Conservation (phyloP, 495 filamentous ascomycete genomes). For the Aspergillus cristatus region DNA sequence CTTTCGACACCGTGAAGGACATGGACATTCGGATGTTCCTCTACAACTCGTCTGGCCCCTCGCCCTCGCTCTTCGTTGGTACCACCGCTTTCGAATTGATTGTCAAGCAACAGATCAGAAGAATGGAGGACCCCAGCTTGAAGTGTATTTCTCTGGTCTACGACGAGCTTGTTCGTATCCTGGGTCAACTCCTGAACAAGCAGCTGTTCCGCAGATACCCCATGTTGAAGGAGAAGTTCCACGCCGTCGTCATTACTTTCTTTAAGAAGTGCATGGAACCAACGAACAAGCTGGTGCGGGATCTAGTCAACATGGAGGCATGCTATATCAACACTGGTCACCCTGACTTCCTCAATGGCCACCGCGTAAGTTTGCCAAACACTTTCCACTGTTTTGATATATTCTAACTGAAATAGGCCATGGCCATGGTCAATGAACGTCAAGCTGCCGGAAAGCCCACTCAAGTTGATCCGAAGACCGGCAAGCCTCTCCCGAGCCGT, state of each 20-base stretch:
- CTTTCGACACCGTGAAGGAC: constrained; percentile 96
- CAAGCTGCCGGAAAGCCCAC: constrained; percentile 73
- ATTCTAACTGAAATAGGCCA: constrained; percentile 48
- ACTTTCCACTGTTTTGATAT: not conserved
- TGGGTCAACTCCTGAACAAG: constrained; percentile 82
- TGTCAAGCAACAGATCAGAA: constrained; percentile 97
- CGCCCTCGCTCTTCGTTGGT: constrained; percentile 93
- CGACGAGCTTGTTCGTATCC: constrained; percentile 94
- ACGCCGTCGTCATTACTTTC: constrained; percentile 85
- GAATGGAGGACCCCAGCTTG: constrained; percentile 89
- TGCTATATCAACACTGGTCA: constrained; percentile 99
- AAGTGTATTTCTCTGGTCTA: constrained; percentile 97
- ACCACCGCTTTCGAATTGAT: constrained; percentile 97
- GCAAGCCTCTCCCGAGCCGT: constrained; percentile 78
- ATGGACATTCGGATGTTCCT: constrained; percentile 94
- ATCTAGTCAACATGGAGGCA: constrained; percentile 90
- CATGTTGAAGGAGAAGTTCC: constrained; percentile 89
- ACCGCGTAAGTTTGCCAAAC: constrained; percentile 54
- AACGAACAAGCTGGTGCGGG: constrained; percentile 90
- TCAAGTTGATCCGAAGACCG: constrained; percentile 98
- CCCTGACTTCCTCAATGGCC: constrained; percentile 95
- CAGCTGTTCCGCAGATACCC: constrained; percentile 89
- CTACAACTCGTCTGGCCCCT: constrained; percentile 96
- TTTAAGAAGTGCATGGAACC: constrained; percentile 98
- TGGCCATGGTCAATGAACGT: constrained; percentile 94